Evolutionary conservation across 352 stramenopile genomes (phyloP), one percentile per base, ranked within the genome.

Genomic region (Globisporangium emineosum): DNA sequence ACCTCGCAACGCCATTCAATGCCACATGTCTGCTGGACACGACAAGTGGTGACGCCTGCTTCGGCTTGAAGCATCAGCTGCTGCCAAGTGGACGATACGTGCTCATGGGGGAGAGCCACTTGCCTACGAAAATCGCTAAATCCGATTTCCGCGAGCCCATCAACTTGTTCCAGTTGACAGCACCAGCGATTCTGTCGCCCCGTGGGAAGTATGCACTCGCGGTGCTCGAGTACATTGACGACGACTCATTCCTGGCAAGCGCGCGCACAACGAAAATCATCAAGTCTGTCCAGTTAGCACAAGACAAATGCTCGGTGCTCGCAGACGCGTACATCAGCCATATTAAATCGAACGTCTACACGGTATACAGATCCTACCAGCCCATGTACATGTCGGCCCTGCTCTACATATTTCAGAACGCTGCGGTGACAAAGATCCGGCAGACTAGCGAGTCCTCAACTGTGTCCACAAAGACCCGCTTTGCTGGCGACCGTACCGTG

Each of bases 321-420:
- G 54, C 78, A 0, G 78, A 85, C 33, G 62, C 69, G 30, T 81
- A 69, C 43, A 69, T 83, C 25, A 55, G 62, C 27, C 78, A 81
- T 52, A 57, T 77, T 0, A 25, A 61, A 5, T 52, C 33, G 55
- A 70, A 78, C 25, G 69, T 83, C 21, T 74, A 71, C 42, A 51
- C 65, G 21, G 47, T 58, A 4, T 60, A 67, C 2, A 9, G 25
- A 42, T 54, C 82, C 30, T 60, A 68, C n/a, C 62, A 73, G 8
- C 75, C 78, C 1, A 79, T 86, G 62, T 67, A 76, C 57, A 69
- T 71, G 17, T 72, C 78, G 12, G 78, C 67, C 13, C 51, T 88
- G 56, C 57, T 88, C 0, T 87, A 75, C 56, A 66, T 90, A 35
- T 84, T 90, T 52, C 75, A 89, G 54, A 60, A 78, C 50, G 79